Evolutionary conservation across 495 filamentous ascomycete species (phyloP).

Genomic region (Annulohypoxylon moriforme): DNA sequence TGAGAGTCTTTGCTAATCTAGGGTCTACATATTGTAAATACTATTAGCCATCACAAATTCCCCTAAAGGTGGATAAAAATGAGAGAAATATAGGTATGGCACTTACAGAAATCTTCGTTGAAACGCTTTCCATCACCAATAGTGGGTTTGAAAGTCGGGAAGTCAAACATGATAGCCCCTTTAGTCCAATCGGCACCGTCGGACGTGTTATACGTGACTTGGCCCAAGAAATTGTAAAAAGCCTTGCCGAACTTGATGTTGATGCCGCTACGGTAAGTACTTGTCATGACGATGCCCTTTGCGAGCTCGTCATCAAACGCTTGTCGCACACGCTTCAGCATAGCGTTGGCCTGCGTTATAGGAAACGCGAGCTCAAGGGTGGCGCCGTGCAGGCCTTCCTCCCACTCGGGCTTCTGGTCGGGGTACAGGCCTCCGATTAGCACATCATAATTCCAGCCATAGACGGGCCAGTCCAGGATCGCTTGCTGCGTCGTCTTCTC

Average conservation of each 20-base stretch:
- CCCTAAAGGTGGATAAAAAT: not conserved
- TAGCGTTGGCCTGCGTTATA: conserved; percentile 57
- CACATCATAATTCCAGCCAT: conserved; percentile 64
- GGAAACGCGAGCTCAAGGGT: conserved; percentile 64
- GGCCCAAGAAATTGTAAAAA: conserved; percentile 62
- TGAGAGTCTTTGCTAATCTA: conserved; percentile 57
- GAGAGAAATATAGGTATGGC: not conserved
- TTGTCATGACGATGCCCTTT: conserved; percentile 57
- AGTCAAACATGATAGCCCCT: conserved; percentile 65
- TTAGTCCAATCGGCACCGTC: conserved; percentile 60
- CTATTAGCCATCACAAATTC: conserved; percentile 28
- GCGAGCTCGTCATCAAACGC: conserved; percentile 58
- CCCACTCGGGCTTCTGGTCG: conserved; percentile 61
- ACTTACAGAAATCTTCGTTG: conserved; percentile 62
- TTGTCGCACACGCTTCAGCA: conserved; percentile 59
- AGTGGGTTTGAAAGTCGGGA: conserved; percentile 57
- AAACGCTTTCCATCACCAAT: conserved; percentile 60
- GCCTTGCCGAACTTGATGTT: conserved; percentile 64
- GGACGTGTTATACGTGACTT: conserved; percentile 59
- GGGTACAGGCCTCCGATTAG: conserved; percentile 63
- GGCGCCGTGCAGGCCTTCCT: conserved; percentile 56
- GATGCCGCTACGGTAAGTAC: conserved; percentile 62
- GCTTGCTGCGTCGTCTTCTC: conserved; percentile 59
- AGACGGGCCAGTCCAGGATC: conserved; percentile 58
- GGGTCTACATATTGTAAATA: conserved; percentile 44